Percentiles rank a stretch among this genome's conserved stretches.
Evolutionary conservation across 1,284 basidiomycete genomes (phyloP).

Genomic region (Leccinum subrobustum): DNA sequence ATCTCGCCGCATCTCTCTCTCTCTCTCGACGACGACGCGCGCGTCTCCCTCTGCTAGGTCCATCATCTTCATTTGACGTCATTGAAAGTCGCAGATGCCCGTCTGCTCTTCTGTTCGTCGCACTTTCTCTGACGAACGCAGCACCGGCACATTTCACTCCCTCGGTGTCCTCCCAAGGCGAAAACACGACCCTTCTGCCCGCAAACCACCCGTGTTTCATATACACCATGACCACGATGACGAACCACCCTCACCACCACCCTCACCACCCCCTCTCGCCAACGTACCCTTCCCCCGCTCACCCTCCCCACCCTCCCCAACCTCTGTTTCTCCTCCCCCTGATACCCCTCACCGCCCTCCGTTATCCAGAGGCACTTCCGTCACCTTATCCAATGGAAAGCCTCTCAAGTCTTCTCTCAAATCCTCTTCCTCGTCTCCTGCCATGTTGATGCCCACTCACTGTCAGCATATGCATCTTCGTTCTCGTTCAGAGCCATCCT

Average conservation of each 20-base stretch:
- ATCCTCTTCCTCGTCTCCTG: slow-evolving; percentile 56
- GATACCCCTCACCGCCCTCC: slow-evolving; percentile 15
- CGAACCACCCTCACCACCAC: slow-evolving; percentile 15
- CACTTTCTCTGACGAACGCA: slow-evolving; percentile 44
- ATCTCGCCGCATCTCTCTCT: background rate
- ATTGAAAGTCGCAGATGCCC: slow-evolving; percentile 17
- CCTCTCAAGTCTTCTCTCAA: slow-evolving; percentile 90
- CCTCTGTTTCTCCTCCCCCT: slow-evolving; percentile 6
- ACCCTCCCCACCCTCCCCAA: slow-evolving; percentile 19
- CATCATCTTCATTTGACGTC: slow-evolving; percentile 6
- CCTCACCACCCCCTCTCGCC: slow-evolving; percentile 7
- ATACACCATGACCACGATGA: slow-evolving; percentile 20
- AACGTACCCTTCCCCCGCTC: slow-evolving; percentile 35
- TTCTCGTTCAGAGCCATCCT: slow-evolving; percentile 65
- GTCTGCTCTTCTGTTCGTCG: slow-evolving; percentile 28
- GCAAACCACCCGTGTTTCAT: slow-evolving; percentile 27
- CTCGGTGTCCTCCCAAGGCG: slow-evolving; percentile 52
- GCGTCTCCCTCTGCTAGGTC: too few species aligned
- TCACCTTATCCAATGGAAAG: slow-evolving; percentile 80
- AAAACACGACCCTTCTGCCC: slow-evolving; percentile 26
- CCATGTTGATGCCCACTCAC: slow-evolving; percentile 32
- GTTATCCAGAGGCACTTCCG: slow-evolving; percentile 34
- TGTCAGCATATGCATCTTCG: slow-evolving; percentile 38
- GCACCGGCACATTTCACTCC: slow-evolving; percentile 52
- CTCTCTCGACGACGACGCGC: background rate